Conservation (phyloP, 352 stramenopile species). For the Phytophthora megakarya region DNA sequence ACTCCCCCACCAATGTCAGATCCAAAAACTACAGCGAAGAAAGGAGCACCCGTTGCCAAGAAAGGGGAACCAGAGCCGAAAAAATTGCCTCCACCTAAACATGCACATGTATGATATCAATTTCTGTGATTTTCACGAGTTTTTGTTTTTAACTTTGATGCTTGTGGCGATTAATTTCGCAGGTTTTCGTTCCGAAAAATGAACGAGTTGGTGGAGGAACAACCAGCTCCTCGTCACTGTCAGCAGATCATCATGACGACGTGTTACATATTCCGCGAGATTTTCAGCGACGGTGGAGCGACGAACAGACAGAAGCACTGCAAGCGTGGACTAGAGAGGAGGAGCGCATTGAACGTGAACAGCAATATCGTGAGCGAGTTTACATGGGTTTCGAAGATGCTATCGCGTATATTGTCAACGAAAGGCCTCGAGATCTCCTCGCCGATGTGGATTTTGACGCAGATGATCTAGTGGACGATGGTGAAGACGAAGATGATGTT, state of each 20-base stretch:
- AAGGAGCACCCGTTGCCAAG: slow-evolving; percentile 32
- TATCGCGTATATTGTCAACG: slow-evolving; percentile 75
- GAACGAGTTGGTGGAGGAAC: slow-evolving; percentile 18
- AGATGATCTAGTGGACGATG: slow-evolving; percentile 76
- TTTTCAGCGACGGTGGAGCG: slow-evolving; percentile 75
- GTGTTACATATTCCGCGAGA: slow-evolving; percentile 48
- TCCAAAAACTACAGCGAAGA: slow-evolving; percentile 40
- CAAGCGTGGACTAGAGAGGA: slow-evolving; percentile 60
- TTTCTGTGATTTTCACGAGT: too few species aligned
- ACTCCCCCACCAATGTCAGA: slow-evolving; percentile 19
- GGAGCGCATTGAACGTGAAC: slow-evolving; percentile 51
- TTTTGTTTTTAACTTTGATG: background rate
- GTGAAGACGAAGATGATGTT: slow-evolving; percentile 58
- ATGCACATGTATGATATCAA: slow-evolving; percentile 45
- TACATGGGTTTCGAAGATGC: slow-evolving; percentile 80
- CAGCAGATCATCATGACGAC: slow-evolving; percentile 20
- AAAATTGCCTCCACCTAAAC: slow-evolving; percentile 44
- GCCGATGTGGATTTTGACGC: slow-evolving; percentile 66
- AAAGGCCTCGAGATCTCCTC: slow-evolving; percentile 50
- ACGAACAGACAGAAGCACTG: slow-evolving; percentile 54
- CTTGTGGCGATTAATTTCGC: background rate
- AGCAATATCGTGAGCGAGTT: slow-evolving; percentile 52
- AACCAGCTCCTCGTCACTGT: background rate
- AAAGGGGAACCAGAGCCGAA: slow-evolving; percentile 53
- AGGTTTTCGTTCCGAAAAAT: slow-evolving; percentile 39